Base-by-base conservation (phyloP, 208 protist genomes). In the Trypanosoma avium region DNA sequence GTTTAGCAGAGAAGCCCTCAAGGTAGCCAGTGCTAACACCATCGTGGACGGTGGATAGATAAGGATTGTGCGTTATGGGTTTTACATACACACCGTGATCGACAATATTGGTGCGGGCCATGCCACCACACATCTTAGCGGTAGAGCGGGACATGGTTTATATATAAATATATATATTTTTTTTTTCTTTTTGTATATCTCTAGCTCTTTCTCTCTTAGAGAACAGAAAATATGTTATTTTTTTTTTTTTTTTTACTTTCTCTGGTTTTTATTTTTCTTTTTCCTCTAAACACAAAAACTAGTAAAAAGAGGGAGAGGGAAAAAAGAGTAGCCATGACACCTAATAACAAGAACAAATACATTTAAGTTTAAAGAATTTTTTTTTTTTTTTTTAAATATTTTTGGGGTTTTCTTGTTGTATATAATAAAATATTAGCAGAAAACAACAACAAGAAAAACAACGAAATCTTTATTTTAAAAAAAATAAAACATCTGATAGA, bases 31-130 rank as follows among this genome's bases (percentile, higher is more conserved):
- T 90, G 73, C 74, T 88, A 46, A 62, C 53, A 56, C 87, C 87
- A 56, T 93, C 84, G 61, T 93, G 87, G 33, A 81, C 76, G 47
- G 80, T 68, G 54, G 68, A 67, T 47, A 90, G 46, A 69, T 77
- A 93, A 19, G 84, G 87, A 73, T 93, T 93, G 61, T 72, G 53
- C n/a, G 75, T 67, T 59, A 91, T 80, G 12, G 83, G 87, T 78
- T 90, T 88, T 58, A 93, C 46, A 54, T 75, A 90, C 49, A 79
- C 77, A 48, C 79, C 82, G 60, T 92, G 85, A 75, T 92, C 82
- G 12, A 89, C 82, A 43, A 92, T 60, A 73, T 79, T 92, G 49
- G 63, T 26, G 64, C 77, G 72, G 45, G 82, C 81, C 10, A 72
- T 53, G 45, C 85, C 85, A 60, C 82, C 85, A 40, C 67, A 82